These are phyloP conservation scores for Cordyceps militaris DNA, from an alignment of 2,329 filamentous ascomycete genomes.

Conservation along the genomic window DNA sequence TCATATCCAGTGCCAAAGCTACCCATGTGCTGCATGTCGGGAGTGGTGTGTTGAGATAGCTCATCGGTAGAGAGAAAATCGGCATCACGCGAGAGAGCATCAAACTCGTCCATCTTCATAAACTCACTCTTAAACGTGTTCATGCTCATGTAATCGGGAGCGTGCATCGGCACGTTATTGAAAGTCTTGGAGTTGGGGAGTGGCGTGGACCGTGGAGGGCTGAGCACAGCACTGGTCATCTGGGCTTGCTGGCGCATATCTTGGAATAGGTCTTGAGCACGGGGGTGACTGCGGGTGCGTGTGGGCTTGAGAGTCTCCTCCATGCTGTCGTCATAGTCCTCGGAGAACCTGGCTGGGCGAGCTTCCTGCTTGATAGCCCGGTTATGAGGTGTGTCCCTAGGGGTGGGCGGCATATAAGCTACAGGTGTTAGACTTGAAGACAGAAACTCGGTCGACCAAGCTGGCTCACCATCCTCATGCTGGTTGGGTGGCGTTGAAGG, in stretches of 20 bases:
- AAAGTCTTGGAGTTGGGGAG: conserved; percentile 41
- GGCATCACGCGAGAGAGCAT: conserved; percentile 26
- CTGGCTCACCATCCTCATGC: conserved; percentile 49
- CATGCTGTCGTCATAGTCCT: conserved; percentile 58
- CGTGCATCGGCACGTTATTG: conserved; percentile 45
- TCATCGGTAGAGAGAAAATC: conserved; percentile 33
- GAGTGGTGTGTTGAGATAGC: conserved; percentile 45
- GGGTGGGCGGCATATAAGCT: conserved; percentile 62
- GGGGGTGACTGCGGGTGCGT: conserved; percentile 35
- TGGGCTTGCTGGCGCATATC: conserved; percentile 52
- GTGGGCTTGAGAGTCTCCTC: conserved; percentile 58
- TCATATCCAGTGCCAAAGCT: conserved; percentile 38
- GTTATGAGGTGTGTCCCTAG: conserved; percentile 55
- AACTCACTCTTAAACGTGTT: conserved; percentile 41
- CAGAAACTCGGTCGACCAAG: not conserved
- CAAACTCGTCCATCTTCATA: conserved; percentile 31
- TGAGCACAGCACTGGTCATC: conserved; percentile 42
- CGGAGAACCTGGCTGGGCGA: conserved; percentile 45
- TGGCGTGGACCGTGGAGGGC: conserved; percentile 46
- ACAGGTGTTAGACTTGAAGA: not conserved
- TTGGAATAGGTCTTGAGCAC: conserved; percentile 48
- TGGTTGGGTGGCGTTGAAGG: conserved; percentile 58
- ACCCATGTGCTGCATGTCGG: conserved; percentile 42
- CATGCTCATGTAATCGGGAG: conserved; percentile 50
- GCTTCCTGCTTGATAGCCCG: conserved; percentile 35